Evolutionary conservation across 495 filamentous ascomycete genomes (phyloP).

Genomic region (Penicillium paradoxum): DNA sequence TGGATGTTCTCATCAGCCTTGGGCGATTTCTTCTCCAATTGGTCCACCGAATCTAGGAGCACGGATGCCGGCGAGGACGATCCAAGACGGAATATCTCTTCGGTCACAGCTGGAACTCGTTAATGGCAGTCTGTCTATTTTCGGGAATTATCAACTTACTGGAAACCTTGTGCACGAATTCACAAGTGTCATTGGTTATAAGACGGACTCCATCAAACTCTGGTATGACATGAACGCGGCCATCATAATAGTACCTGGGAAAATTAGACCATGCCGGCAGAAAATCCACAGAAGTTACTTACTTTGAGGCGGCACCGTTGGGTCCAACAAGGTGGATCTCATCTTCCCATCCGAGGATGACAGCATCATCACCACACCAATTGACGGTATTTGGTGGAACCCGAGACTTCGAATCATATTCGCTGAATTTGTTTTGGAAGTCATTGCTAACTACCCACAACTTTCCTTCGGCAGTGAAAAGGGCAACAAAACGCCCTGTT

Average conservation of each 20-base stretch:
- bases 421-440: constrained; percentile 85
- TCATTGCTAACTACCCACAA: constrained; percentile 92
- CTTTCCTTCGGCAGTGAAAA: constrained; percentile 81
- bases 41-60: constrained; percentile 84
- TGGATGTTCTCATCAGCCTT: constrained; percentile 98
- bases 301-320: constrained; percentile 67
- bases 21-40: constrained; percentile 87
- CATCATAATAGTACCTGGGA: constrained; percentile 78
- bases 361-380: constrained; percentile 96
- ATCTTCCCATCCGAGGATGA: constrained; percentile 94
- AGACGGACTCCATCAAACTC: constrained; percentile 86
- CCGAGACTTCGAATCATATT: constrained; percentile 82
- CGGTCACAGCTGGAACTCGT: constrained; percentile 55
- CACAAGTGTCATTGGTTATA: constrained; percentile 85
- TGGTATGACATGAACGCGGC: constrained; percentile 79
- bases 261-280: constrained; percentile 8
- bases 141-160: constrained; percentile 29
- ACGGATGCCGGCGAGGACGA: constrained; percentile 85
- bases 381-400: constrained; percentile 83
- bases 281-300: constrained; percentile 7
- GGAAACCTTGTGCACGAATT: constrained; percentile 91
- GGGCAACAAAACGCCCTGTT: constrained; percentile 78
- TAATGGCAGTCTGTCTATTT: not conserved
- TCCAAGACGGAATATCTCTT: constrained; percentile 83
- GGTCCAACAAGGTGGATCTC: constrained; percentile 95